Conservation (phyloP, 441 rosid species). For the Metrosideros polymorpha region DNA sequence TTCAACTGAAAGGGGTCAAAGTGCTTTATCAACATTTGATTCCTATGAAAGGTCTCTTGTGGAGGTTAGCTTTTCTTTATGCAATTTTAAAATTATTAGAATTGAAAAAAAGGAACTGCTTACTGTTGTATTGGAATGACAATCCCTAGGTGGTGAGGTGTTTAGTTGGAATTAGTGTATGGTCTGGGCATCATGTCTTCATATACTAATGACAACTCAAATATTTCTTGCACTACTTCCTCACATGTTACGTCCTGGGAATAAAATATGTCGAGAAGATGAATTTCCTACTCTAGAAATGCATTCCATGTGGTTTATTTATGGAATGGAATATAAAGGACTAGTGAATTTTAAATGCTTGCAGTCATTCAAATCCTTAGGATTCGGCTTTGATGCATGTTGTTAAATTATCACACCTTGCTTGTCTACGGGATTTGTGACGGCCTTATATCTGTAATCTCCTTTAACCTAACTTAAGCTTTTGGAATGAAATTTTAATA, state of each 20-base stretch:
- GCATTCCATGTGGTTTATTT: not conserved
- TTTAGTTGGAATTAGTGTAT: not conserved
- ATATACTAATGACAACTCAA: not conserved
- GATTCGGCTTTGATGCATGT: not conserved
- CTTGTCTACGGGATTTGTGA: not conserved
- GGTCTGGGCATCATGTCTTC: not conserved
- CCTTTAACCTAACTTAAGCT: not conserved
- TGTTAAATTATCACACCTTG: not conserved
- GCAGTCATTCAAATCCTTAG: not conserved
- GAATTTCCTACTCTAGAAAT: not conserved
- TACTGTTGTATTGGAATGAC: not conserved
- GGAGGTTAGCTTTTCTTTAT: slow-evolving; percentile 38
- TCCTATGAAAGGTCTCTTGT: slow-evolving; percentile 73
- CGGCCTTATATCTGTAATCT: not conserved
- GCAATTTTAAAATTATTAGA: not conserved
- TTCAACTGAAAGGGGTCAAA: slow-evolving; percentile 91
- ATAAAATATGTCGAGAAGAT: not conserved
- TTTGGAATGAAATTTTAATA: not conserved
- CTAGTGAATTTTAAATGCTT: not conserved
- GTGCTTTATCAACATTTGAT: slow-evolving; percentile 54
- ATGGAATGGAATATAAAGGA: not conserved
- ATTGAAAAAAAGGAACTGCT: not conserved
- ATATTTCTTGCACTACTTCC: not conserved
- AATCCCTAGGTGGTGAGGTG: not conserved
- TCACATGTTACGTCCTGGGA: not conserved